Evolutionary conservation across 2,329 filamentous ascomycete species (phyloP).

Genomic region (Helotiales sp.): DNA sequence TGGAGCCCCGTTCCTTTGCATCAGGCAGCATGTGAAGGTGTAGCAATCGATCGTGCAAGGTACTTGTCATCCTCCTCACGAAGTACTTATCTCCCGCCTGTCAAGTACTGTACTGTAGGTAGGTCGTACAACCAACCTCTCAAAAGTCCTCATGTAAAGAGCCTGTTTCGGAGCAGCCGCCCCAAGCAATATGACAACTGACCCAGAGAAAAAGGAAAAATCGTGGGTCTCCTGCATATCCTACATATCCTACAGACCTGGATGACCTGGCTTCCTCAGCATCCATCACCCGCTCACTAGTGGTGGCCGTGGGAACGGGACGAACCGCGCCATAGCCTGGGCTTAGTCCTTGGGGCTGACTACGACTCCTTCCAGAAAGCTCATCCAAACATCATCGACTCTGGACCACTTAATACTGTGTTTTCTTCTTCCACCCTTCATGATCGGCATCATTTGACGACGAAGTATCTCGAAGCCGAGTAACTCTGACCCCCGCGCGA

Average conservation of each 20-base stretch:
- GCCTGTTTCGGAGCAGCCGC: not conserved
- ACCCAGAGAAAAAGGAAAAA: conserved; percentile 7
- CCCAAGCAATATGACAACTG: not conserved
- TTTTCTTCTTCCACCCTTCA: not conserved
- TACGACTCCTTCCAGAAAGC: not conserved
- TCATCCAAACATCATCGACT: conserved; percentile 3
- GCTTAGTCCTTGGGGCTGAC: not conserved
- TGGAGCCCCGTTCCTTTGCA: conserved; percentile 7
- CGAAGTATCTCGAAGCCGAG: not conserved
- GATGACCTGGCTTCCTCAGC: not conserved
- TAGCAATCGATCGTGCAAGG: not conserved
- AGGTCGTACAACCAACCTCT: conserved; percentile 5
- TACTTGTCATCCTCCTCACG: not conserved
- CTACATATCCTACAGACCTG: not conserved
- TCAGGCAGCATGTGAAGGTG: conserved; percentile 10
- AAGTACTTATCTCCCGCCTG: not conserved
- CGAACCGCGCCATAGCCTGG: conserved; percentile 9
- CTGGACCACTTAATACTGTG: not conserved
- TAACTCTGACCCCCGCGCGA: not conserved
- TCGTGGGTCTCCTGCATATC: not conserved
- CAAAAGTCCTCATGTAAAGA: not conserved
- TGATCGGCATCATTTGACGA: not conserved
- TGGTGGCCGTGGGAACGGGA: conserved; percentile 7
- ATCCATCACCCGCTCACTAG: conserved; percentile 4
- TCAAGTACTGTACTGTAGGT: not conserved